Base-by-base conservation (phyloP, 2,329 filamentous ascomycete genomes). In the Blastomyces parvus region DNA sequence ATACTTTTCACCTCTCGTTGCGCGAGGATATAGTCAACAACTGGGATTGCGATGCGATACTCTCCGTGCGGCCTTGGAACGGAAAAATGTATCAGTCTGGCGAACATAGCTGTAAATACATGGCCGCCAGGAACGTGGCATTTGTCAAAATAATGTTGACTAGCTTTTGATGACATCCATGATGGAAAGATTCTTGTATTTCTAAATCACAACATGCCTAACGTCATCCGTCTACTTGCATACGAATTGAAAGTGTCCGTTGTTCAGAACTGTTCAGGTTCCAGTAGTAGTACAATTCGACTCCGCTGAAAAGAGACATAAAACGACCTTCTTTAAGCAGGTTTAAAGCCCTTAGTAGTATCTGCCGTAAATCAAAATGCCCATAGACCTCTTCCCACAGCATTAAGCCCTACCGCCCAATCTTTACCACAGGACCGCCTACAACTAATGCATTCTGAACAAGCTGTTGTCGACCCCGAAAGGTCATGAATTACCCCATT, bases 1-100 rank as follows among this genome's bases (percentile, higher is more conserved):
- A 57, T 5, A 38, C 8, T 57, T 25, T 25, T 14, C 22, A 50
- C 8, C n/a, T 11, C 27, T 33, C 27, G 71, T 27, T 22, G 44
- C 52, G 40, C 30, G 25, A 62, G 46, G 69, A 63, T 69, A 69
- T 67, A 69, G 68, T 66, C 71, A 73, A 71, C 56, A 64, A 56
- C 50, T 25, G 50, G 61, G 55, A 48, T 60, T 67, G 65, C n/a
- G 50, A 48, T 61, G 62, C 68, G 68, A 56, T 60, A 36, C 42
- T 25, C 13, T n/a, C 22, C 9, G 11, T 17, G n/a, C n/a, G 1
- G 27, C 27, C 7, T 36, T 63, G 25, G 42, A 25, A 57, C 57
- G 33, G 57, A 8, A 22, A 46, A 46, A 50, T 22, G 22, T 33
- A n/a, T 40, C 38, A 59, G 25, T 14, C 56, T 44, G 38, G 40